Percentiles rank a stretch among this genome's conserved stretches.
These are phyloP conservation scores for Calonectria leucothoes DNA, from an alignment of 2,329 filamentous ascomycete genomes.

Conservation along the genomic window DNA sequence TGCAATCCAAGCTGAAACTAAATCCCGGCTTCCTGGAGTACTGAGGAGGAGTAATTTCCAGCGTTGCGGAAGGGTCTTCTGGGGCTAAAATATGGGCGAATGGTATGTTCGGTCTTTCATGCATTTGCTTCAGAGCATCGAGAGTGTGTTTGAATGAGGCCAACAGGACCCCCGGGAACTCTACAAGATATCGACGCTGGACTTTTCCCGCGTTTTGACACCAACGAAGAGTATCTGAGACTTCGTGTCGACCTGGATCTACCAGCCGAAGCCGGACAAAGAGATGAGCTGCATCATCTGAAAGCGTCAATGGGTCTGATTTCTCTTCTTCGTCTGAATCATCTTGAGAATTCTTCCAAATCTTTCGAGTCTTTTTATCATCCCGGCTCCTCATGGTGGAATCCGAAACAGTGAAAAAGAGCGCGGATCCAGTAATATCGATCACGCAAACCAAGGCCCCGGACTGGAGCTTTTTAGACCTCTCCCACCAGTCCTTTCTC, in stretches of 20 bases:
- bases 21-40: constrained; percentile 64
- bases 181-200: neutral
- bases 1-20: constrained; percentile 55
- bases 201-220: neutral
- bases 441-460: constrained; percentile 64
- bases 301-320: neutral
- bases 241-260: neutral
- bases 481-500: constrained; percentile 62
- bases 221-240: neutral
- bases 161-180: neutral
- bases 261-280: neutral
- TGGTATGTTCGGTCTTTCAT: constrained; percentile 14
- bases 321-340: constrained; percentile 28
- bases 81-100: neutral
- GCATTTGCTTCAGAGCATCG: neutral
- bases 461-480: constrained; percentile 58
- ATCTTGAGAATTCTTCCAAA: constrained; percentile 32
- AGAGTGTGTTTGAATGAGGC: neutral
- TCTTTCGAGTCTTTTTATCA: neutral
- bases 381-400: neutral
- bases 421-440: constrained; percentile 48
- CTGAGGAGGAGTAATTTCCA: constrained; percentile 51
- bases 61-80: neutral
- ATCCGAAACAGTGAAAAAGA: constrained; percentile 55
- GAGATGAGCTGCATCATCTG: neutral